Conservation (phyloP, 2,329 filamentous ascomycete species). For the Cordyceps tenuipes region DNA sequence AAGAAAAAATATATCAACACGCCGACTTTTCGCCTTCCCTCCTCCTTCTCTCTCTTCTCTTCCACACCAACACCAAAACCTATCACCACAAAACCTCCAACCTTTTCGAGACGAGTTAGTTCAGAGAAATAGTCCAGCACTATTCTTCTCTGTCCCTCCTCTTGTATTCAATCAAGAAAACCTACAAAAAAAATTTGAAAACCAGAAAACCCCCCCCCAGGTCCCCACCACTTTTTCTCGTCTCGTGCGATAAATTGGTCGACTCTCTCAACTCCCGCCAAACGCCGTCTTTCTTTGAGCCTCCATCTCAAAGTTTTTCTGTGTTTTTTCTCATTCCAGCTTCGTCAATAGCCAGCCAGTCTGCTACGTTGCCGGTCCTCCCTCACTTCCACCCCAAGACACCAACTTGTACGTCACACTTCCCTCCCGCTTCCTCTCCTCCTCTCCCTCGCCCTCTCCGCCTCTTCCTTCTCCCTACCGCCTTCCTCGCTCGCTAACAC, state of each 20-base stretch:
- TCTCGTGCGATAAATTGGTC: slow-evolving; percentile 10
- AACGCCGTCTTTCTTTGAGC: slow-evolving; percentile 19
- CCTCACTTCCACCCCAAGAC: slow-evolving; percentile 14
- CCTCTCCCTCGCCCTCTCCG: too few relatives aligned
- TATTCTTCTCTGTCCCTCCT: slow-evolving; percentile 50
- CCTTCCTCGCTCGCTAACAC: slow-evolving; percentile 10
- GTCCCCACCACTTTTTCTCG: slow-evolving; percentile 23
- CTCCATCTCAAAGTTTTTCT: slow-evolving; percentile 19
- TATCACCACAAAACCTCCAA: slow-evolving; percentile 35
- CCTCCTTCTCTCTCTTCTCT: slow-evolving; percentile 25
- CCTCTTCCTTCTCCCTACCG: not conserved
- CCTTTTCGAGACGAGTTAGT: slow-evolving; percentile 36
- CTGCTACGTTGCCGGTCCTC: slow-evolving; percentile 17
- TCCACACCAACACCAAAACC: slow-evolving; percentile 40
- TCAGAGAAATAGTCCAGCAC: slow-evolving; percentile 52
- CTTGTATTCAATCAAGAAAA: slow-evolving; percentile 44
- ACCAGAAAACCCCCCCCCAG: slow-evolving; percentile 54
- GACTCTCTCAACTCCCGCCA: slow-evolving; percentile 9
- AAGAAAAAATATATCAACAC: slow-evolving; percentile 27
- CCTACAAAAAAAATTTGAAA: slow-evolving; percentile 53
- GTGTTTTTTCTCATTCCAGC: slow-evolving; percentile 21
- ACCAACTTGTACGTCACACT: slow-evolving; percentile 4
- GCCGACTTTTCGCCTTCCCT: slow-evolving; percentile 24
- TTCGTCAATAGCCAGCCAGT: slow-evolving; percentile 19
- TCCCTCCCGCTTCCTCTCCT: not conserved